Base-by-base conservation (phyloP, 2,329 filamentous ascomycete genomes). In the Graphilbum ipis-grandicollis region DNA sequence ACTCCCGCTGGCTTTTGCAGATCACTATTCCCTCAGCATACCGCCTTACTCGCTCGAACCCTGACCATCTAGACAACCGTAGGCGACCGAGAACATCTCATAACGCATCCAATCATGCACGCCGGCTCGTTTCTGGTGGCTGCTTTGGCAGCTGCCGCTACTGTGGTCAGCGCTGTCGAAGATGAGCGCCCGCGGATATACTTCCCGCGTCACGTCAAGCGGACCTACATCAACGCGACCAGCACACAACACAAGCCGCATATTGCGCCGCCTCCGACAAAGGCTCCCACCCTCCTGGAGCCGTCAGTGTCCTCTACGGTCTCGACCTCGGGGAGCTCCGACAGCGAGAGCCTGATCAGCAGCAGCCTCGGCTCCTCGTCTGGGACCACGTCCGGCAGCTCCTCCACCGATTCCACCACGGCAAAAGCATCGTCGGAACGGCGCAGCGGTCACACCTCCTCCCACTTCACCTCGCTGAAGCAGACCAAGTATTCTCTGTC, bases 181-280 rank as follows among this genome's bases (percentile, higher is more conserved):
- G 53, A 62, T 25, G 40, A 33, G 26, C 55, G 56, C 42, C 67
- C 68, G 15, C 63, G 59, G 48, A 68, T 71, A 47, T 74, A 72
- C 50, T 73, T 66, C 43, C 70, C 70, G 12, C 59, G 64, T 39
- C 59, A 70, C 31, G 57, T 74, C 47, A 72, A 65, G 54, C 61
- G 68, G 38, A 56, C 65, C 40, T 56, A 62, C 37, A 46, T 47
- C 41, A 67, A 68, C 47, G 51, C 50, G 13, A 63, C 61, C n/a
- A 49, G 51, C 41, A 56, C 56, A 30, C 49, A 50, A 36, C 38
- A 46, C 21, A 46, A 44, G 34, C 46, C 49, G n/a, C 47, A 49
- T 26, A 21, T 43, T 10, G 35, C 50, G 31, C 46, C 46, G 30
- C 43, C 48, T 29, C 44, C 48, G 4, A 46, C 46, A 3, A 19